phyloP scores from a whole-genome alignment of 768 basidiomycete species.

The Tulasnella sp. region DNA sequence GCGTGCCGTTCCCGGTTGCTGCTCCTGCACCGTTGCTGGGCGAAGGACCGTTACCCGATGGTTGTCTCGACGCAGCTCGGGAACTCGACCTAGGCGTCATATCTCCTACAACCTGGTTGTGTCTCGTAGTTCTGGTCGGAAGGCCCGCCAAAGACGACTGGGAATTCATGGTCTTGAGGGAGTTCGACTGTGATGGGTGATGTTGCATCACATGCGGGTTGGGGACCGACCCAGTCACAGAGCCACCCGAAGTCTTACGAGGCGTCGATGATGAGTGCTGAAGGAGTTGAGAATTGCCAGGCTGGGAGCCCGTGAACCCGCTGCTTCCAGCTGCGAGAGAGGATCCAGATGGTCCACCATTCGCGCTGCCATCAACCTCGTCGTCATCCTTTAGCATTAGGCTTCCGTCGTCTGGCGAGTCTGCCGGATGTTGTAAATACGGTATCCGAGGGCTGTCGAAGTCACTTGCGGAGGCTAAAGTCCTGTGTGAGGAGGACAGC shows the following conservation, averaged over 20 bases:
- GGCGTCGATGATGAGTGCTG: not conserved
- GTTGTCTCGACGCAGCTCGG: not conserved
- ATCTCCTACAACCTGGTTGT: not conserved
- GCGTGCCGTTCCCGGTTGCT: not conserved
- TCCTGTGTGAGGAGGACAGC: too few relatives aligned
- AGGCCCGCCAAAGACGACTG: not conserved
- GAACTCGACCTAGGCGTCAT: too few relatives aligned
- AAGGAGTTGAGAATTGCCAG: not conserved
- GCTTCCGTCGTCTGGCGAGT: not conserved
- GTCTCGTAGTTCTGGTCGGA: not conserved
- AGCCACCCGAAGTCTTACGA: not conserved
- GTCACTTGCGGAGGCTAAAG: not conserved
- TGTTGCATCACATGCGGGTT: not conserved
- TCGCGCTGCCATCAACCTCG: not conserved
- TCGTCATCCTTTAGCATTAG: not conserved
- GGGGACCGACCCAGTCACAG: not conserved
- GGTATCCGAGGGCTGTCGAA: not conserved
- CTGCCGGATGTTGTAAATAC: not conserved
- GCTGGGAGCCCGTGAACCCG: not conserved
- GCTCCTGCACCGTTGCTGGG: not conserved
- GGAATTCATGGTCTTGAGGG: constrained; percentile 9
- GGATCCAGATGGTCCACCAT: not conserved
- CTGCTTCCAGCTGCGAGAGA: not conserved
- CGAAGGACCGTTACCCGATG: not conserved
- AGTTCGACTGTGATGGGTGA: constrained; percentile 1